These are phyloP conservation scores for Boletellus emodensis DNA, from an alignment of 768 basidiomycete genomes.

Conservation along the genomic window DNA sequence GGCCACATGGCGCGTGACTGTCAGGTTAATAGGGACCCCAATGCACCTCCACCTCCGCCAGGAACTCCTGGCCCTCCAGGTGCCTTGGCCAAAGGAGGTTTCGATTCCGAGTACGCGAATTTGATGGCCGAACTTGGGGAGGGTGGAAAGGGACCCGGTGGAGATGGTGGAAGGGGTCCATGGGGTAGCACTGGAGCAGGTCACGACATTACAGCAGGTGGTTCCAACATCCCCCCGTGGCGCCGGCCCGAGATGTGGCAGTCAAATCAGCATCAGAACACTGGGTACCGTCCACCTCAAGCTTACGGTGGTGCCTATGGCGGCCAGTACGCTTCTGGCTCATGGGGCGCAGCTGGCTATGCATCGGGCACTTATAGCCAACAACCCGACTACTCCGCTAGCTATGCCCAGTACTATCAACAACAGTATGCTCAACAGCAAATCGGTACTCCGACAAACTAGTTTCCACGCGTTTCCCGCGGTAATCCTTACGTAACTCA, in stretches of 20 bases:
- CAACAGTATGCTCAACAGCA: constrained; percentile 81
- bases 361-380: constrained; percentile 34
- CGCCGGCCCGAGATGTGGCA: constrained; percentile 88
- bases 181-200: constrained; percentile 68
- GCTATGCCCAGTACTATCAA: constrained; percentile 86
- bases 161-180: constrained; percentile 49
- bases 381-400: constrained; percentile 64
- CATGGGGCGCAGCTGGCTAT: constrained; percentile 36
- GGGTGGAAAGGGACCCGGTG: constrained; percentile 51
- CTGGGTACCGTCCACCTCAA: constrained; percentile 70
- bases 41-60: constrained; percentile 57
- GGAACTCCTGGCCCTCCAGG: constrained; percentile 33
- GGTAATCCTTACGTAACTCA: constrained; percentile 28
- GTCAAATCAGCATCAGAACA: constrained; percentile 50
- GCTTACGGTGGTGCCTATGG: constrained; percentile 47
- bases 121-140: constrained; percentile 99
- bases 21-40: constrained; percentile 87
- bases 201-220: constrained; percentile 51
- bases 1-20: constrained; percentile 99
- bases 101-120: constrained; percentile 97
- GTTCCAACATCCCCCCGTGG: constrained; percentile 86
- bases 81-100: constrained; percentile 61
- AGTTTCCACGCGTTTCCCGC: constrained; percentile 8
- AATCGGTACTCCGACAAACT: constrained; percentile 41
- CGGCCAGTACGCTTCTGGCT: constrained; percentile 39